phyloP scores from a whole-genome alignment of 345 rosid genomes.

The Sonneratia caseolaris region DNA sequence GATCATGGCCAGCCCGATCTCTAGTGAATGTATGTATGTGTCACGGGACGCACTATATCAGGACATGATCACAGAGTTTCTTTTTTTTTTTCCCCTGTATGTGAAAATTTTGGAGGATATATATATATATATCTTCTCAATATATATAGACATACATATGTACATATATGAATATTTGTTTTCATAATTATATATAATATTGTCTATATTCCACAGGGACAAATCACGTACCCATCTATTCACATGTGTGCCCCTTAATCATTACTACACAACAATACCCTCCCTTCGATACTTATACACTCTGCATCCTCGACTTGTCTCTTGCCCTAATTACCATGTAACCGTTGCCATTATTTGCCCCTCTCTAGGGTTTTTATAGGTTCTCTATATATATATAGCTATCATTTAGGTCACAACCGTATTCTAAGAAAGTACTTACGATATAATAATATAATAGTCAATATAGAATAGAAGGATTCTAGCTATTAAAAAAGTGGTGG shows the following conservation, averaged over 20 bases:
- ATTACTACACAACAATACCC: constrained; percentile 49
- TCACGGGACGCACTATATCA: constrained; percentile 27
- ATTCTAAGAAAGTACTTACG: no score
- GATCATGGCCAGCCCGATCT: constrained; percentile 8
- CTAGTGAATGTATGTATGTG: constrained; percentile 11
- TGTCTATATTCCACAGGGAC: constrained; percentile 39
- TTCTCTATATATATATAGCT: neutral
- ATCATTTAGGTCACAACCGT: neutral
- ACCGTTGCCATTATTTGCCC: neutral
- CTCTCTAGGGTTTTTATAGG: neutral
- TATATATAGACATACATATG: neutral
- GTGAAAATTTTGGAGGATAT: constrained; percentile 10
- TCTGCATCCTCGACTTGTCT: neutral
- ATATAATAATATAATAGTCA: no score
- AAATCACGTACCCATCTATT: constrained; percentile 50
- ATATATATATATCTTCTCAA: neutral
- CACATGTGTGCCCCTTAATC: constrained; percentile 56
- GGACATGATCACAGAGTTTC: constrained; percentile 1
- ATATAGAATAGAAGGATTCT: no score
- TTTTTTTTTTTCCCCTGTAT: neutral
- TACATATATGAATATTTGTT: neutral
- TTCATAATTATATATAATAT: constrained; percentile 9
- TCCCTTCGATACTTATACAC: constrained; percentile 6
- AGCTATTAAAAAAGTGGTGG: no score
- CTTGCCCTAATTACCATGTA: constrained; percentile 1